Base-by-base conservation (phyloP, 2,329 filamentous ascomycete species). In the Emericellopsis cladophorae region DNA sequence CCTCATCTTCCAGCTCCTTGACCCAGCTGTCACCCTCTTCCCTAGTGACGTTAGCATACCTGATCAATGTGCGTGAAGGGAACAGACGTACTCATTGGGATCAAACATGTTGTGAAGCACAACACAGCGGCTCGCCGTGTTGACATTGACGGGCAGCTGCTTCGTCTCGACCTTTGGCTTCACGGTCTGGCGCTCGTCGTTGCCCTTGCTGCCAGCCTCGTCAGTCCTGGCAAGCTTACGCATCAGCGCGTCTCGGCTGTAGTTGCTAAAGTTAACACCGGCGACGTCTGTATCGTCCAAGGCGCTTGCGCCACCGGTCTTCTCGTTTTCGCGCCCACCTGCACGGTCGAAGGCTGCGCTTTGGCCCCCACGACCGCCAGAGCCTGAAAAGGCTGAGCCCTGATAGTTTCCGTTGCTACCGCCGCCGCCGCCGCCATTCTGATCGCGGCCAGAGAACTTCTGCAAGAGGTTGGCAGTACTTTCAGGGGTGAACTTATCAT, bases 401-500 rank as follows among this genome's bases (percentile, higher is more conserved):
- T 94, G 87, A 61, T 81, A 92, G 60, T 76, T 43, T 22, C 35
- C 24, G 14, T 40, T 36, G 26, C 26, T 7, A 9, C n/a, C 18
- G n/a, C n/a, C n/a, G 18, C 40, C 32, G 32, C n/a, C 18, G 16
- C n/a, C n/a, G 14, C 40, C 32, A 23, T 41, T 75, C 64, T 74
- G 73, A 64, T 78, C 80, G 63, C 84, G 81, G 58, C 84, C 82
- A 62, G 87, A 84, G 70, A 94, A 93, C 66, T 87, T 87, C 69
- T 93, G 87, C 58, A 94, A 70, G 59, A 94, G 77, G 66, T 86
- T 89, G 61, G 87, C 84, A 64, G 87, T 95, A 65, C 88, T 92
- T 68, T 96, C 92, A 57, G 89, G 84, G 65, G 89, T 96, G 67
- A 96, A 96, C 78, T 96, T 96, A 84, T 98, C 92, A 70, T 95